Evolutionary conservation across 495 filamentous ascomycete species (phyloP).

Genomic region (Bryoglossum gracile): DNA sequence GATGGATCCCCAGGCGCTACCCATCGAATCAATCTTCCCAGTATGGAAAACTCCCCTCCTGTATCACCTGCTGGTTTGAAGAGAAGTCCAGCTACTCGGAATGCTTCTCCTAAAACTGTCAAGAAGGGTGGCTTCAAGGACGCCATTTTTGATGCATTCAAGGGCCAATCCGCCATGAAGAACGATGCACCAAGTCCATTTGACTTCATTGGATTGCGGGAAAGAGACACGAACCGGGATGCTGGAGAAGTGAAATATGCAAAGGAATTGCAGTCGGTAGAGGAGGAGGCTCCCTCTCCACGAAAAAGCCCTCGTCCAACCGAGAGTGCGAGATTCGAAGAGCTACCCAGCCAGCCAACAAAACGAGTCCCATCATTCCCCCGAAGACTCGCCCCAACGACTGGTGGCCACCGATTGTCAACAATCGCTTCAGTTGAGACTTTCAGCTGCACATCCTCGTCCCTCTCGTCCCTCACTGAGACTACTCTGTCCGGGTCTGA

Average conservation of each 20-base stretch:
- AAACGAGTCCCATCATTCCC: constrained; percentile 18
- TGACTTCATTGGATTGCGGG: constrained; percentile 21
- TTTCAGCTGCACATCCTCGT: constrained; percentile 38
- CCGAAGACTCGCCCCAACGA: constrained; percentile 45
- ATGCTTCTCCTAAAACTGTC: constrained; percentile 33
- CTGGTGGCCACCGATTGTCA: constrained; percentile 60
- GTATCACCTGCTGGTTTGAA: constrained; percentile 32
- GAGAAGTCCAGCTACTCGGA: constrained; percentile 41
- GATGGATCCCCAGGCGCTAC: background rate
- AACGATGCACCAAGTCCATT: constrained; percentile 5
- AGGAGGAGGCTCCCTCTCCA: constrained; percentile 5
- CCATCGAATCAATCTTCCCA: constrained; percentile 14
- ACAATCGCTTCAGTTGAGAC: constrained; percentile 64
- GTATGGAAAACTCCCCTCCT: constrained; percentile 17
- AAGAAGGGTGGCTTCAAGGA: constrained; percentile 36
- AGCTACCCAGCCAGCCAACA: constrained; percentile 10
- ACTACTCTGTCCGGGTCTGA: constrained; percentile 31
- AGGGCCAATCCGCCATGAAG: constrained; percentile 42
- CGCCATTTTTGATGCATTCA: constrained; percentile 45
- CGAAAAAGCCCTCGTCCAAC: constrained; percentile 7
- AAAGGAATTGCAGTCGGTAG: constrained; percentile 6
- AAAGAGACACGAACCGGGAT: constrained; percentile 23
- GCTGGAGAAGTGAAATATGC: constrained; percentile 13
- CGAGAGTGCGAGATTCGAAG: constrained; percentile 12
- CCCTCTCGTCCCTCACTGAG: constrained; percentile 26